Evolutionary conservation across 106 monocot genomes (phyloP).

Genomic region (Gastrodia elata): DNA sequence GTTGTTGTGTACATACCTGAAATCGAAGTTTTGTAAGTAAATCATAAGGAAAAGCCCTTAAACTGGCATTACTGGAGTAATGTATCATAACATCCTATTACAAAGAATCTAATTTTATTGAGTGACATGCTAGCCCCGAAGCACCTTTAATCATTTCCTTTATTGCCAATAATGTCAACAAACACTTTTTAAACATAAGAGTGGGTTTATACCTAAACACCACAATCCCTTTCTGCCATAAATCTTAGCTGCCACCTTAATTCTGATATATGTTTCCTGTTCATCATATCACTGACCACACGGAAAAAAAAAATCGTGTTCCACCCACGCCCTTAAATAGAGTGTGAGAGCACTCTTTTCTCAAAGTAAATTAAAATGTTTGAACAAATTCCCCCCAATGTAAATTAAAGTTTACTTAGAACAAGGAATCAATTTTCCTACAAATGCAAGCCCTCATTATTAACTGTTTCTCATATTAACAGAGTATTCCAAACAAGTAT

Average conservation of each 20-base stretch:
- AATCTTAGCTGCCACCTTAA: not conserved
- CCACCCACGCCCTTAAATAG: no score
- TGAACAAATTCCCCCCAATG: no score
- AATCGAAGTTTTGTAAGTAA: slow-evolving; percentile 7
- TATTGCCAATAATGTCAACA: not conserved
- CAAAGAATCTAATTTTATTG: not conserved
- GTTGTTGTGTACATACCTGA: slow-evolving; percentile 99
- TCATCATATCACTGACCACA: no score
- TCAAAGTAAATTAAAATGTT: no score
- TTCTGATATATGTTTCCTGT: no score
- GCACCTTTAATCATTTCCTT: not conserved
- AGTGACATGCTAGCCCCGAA: not conserved
- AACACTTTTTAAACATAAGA: not conserved
- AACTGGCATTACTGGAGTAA: not conserved
- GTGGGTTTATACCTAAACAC: not conserved
- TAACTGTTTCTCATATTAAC: no score
- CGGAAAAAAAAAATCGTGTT: no score
- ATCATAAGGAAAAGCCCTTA: slow-evolving; percentile 1
- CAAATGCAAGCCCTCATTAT: no score
- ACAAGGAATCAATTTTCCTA: no score
- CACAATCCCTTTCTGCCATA: not conserved
- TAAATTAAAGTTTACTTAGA: no score
- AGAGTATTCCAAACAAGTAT: no score
- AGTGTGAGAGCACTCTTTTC: no score
- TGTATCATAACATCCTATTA: not conserved